Conservation (phyloP, 768 basidiomycete genomes). For the Pulveroboletus ravenelii region DNA sequence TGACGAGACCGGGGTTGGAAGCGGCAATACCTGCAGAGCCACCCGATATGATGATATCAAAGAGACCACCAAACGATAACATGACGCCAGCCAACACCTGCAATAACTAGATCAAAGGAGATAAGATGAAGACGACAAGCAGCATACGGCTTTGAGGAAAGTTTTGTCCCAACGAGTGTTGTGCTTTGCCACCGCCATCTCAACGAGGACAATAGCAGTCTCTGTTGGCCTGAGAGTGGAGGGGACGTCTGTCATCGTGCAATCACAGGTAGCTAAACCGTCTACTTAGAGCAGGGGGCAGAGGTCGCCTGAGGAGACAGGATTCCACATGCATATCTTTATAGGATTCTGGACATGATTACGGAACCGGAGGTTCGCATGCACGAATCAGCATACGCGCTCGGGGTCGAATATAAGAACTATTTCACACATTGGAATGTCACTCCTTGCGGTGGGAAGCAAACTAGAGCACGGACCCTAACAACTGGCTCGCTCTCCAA, state of each 20-base stretch:
- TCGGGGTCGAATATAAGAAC: constrained; percentile 3
- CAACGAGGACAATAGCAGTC: constrained; percentile 54
- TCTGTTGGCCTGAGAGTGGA: constrained; percentile 55
- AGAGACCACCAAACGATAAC: constrained; percentile 69
- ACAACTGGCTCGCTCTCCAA: not conserved
- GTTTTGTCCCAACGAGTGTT: constrained; percentile 53
- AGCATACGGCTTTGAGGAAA: constrained; percentile 68
- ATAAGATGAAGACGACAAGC: not conserved
- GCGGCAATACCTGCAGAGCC: constrained; percentile 48
- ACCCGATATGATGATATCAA: constrained; percentile 56
- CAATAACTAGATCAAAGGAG: not conserved
- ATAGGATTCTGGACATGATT: constrained; percentile 8
- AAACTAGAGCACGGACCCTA: not conserved
- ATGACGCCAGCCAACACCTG: constrained; percentile 67
- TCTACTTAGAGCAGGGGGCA: constrained; percentile 4
- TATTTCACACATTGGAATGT: not conserved
- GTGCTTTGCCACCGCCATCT: constrained; percentile 58
- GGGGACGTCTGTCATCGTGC: constrained; percentile 23
- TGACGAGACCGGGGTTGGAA: constrained; percentile 64
- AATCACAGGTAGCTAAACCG: not conserved
- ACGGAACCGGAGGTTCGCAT: constrained; percentile 7
- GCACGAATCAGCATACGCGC: not conserved
- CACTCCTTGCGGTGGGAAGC: not conserved
- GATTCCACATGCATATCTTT: constrained; percentile 10
- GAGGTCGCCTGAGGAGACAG: not conserved